Evolutionary conservation across 345 rosid species (phyloP), one percentile per base, ranked within the genome.

Genomic region (Eucalyptus cladocalyx): DNA sequence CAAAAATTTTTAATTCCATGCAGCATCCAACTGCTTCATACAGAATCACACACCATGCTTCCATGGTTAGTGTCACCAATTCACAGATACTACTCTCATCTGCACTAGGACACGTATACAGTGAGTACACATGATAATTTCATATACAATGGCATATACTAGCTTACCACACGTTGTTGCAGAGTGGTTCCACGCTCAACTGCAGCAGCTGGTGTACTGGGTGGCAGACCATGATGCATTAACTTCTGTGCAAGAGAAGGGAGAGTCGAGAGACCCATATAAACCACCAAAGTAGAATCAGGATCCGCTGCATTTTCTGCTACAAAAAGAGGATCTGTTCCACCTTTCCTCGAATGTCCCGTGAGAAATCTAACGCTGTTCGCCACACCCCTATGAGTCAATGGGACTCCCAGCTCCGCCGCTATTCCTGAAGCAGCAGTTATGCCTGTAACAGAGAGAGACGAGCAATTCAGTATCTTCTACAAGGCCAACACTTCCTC

Each of bases 401-500:
- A 93, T 30, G 99, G 99, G 91, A 98, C 93, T 80, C 99, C 99
- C 34, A 97, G 91, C 92, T 97, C 99, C 48, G 99, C 99, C 72
- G 99, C 94, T 89, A 98, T 98, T 86, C 99, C 99, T 4, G 99
- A 98, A 42, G 99, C 99, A 3, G 99, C 99, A 49, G 99, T 98
- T 32, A 98, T 98, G 87, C 99, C 99, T 96, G 93, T 28, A n/a
- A 76, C 54, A 65, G 50, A 37, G 26, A 65, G 56, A 88, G 56
- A 88, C n/a, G 9, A 76, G 28, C 8, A 40, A 23, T 11, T 76
- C 47, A 76, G 42, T 21, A 76, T 76, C 47, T 76, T 76, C 47
- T 23, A 76, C 47, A 76, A 76, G 85, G 85, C 9, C 6, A 40
- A 76, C 83, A 40, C 28, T 21, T 21, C 83, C 28, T 76, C 7